A percentile compares a stretch with the other conserved stretches of the same genome.
These are phyloP conservation scores for Xylaria sp. DNA, from an alignment of 2,329 filamentous ascomycete genomes.

Conservation along the genomic window DNA sequence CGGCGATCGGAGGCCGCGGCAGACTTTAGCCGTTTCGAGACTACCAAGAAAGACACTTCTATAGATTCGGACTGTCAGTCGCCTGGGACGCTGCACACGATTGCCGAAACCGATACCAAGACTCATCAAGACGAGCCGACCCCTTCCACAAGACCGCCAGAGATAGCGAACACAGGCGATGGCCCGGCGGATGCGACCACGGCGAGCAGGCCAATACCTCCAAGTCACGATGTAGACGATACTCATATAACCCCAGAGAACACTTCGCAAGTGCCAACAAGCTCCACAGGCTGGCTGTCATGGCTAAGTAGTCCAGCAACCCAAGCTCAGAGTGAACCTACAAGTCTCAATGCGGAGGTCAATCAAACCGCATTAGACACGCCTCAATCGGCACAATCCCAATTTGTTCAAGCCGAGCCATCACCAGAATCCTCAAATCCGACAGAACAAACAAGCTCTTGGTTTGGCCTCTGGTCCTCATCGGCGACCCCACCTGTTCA, in stretches of 20 bases:
- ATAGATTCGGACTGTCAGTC: slow-evolving; percentile 50
- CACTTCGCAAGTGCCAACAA: slow-evolving; percentile 37
- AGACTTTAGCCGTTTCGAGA: slow-evolving; percentile 64
- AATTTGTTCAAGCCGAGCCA: slow-evolving; percentile 34
- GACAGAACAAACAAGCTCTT: slow-evolving; percentile 47
- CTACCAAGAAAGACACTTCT: slow-evolving; percentile 53
- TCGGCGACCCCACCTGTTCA: slow-evolving; percentile 35
- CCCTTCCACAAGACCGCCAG: slow-evolving; percentile 35
- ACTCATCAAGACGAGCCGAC: slow-evolving; percentile 47
- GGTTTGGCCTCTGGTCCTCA: slow-evolving; percentile 53
- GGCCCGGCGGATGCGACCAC: slow-evolving; percentile 16
- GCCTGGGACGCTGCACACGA: slow-evolving; percentile 47
- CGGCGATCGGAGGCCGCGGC: slow-evolving; percentile 58
- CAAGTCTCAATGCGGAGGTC: slow-evolving; percentile 34
- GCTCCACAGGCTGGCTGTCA: slow-evolving; percentile 65
- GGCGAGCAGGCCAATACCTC: background rate
- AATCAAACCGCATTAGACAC: slow-evolving; percentile 41
- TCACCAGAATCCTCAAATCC: slow-evolving; percentile 40
- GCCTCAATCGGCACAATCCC: slow-evolving; percentile 34
- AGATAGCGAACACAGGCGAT: slow-evolving; percentile 20
- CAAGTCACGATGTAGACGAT: slow-evolving; percentile 17
- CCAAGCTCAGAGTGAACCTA: slow-evolving; percentile 28
- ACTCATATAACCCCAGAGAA: slow-evolving; percentile 29
- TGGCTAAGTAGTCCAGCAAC: slow-evolving; percentile 58
- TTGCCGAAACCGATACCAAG: slow-evolving; percentile 45